These are phyloP conservation scores for Effrenium voratum DNA, from an alignment of 73 alveolate genomes.

Conservation along the genomic window DNA sequence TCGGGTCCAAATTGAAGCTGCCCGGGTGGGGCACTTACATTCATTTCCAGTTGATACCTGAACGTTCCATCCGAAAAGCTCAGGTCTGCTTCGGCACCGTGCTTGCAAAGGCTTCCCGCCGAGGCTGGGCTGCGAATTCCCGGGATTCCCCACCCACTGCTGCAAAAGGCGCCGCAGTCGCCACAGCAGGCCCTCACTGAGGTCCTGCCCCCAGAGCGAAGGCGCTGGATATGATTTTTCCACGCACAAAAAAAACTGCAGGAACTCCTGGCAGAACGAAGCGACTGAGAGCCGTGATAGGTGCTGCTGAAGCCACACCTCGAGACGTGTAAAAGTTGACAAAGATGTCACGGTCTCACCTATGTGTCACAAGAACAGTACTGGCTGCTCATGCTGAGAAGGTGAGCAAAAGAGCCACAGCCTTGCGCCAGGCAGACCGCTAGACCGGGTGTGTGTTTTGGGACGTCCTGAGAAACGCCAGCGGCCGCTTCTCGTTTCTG, in stretches of 20 bases:
- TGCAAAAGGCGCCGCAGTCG: neutral
- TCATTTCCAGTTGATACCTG: neutral
- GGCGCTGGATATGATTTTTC: neutral
- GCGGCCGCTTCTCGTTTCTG: too few species aligned
- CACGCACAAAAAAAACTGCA: neutral
- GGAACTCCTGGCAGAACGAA: neutral
- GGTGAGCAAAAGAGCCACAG: neutral
- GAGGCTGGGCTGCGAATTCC: neutral
- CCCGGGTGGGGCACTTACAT: conserved; percentile 27
- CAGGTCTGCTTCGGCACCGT: conserved; percentile 65
- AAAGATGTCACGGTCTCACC: neutral
- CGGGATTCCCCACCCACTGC: neutral
- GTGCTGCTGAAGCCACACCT: neutral
- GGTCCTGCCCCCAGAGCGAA: neutral
- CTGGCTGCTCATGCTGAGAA: neutral
- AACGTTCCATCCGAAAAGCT: neutral
- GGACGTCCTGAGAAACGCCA: too few species aligned
- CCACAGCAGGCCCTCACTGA: neutral
- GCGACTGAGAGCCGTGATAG: neutral
- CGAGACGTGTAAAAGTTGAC: neutral
- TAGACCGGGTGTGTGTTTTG: too few species aligned
- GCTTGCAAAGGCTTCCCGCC: conserved; percentile 56
- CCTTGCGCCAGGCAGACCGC: neutral
- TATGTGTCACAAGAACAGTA: neutral
- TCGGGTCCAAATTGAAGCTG: conserved; percentile 71